A percentile compares a stretch with the other conserved stretches of the same genome.
phyloP scores from a whole-genome alignment of 495 filamentous ascomycete species.

The Entonaema liquescens region DNA sequence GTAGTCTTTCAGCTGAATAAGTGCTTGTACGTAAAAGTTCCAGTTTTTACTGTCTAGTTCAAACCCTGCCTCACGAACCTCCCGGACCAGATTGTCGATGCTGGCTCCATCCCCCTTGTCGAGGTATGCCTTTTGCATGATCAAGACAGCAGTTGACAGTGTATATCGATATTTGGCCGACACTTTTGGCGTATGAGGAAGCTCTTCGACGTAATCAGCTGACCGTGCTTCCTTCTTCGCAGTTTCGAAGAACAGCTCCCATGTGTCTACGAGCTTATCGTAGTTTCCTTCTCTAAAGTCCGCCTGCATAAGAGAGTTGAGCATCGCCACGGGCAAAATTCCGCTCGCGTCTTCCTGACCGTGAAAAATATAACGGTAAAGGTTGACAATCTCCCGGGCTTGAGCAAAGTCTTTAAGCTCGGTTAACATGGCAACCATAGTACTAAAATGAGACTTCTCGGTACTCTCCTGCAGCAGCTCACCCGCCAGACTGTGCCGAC shows the following conservation, averaged over 20 bases:
- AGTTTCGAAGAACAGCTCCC: slow-evolving; percentile 66
- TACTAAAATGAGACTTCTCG: slow-evolving; percentile 61
- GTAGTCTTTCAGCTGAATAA: slow-evolving; percentile 54
- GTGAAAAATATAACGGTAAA: slow-evolving; percentile 56
- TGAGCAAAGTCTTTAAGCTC: slow-evolving; percentile 61
- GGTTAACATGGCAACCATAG: slow-evolving; percentile 69
- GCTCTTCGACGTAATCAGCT: slow-evolving; percentile 29
- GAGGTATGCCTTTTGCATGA: slow-evolving; percentile 68
- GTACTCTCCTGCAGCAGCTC: slow-evolving; percentile 53
- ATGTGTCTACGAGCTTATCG: slow-evolving; percentile 68
- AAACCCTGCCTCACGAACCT: slow-evolving; percentile 70
- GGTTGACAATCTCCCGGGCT: slow-evolving; percentile 64
- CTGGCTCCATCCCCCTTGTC: slow-evolving; percentile 55
- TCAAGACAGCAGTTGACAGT: slow-evolving; percentile 63
- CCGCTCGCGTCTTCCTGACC: slow-evolving; percentile 35
- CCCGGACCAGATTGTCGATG: slow-evolving; percentile 58
- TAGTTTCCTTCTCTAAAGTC: slow-evolving; percentile 64
- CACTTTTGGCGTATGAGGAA: slow-evolving; percentile 48
- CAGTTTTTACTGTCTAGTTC: slow-evolving; percentile 68
- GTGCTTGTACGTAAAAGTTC: slow-evolving; percentile 66
- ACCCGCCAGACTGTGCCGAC: slow-evolving; percentile 32
- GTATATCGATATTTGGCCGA: slow-evolving; percentile 65
- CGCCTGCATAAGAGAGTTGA: slow-evolving; percentile 71
- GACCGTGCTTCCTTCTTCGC: slow-evolving; percentile 57
- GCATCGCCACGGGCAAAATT: slow-evolving; percentile 62